Base-by-base conservation (phyloP, 2,329 filamentous ascomycete species). In the Graphilbum sp. region DNA sequence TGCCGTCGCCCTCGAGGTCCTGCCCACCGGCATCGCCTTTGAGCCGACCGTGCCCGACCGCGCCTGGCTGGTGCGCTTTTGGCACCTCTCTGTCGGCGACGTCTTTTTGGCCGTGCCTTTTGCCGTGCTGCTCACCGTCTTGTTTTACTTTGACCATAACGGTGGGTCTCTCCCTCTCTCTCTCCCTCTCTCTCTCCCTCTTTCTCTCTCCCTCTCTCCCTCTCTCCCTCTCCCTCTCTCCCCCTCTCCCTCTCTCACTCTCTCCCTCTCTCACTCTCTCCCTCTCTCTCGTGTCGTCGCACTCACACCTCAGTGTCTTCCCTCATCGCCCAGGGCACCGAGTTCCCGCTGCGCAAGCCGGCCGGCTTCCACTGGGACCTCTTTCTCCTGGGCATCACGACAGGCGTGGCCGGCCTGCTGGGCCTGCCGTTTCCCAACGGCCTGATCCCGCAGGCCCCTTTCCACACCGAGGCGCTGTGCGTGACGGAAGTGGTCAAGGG, bases 141-240 rank as follows among this genome's bases (percentile, higher is more conserved):
- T 93, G 5, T 93, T 93, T 53, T 92, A 80, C 62, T 92, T 90
- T 53, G 85, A 92, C 51, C 85, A 92, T 51, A 92, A 90, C 48
- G 79, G 79, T 82, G 61, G 43, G 61, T 45, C 6, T 35, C 4
- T 30, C 9, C 34, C 29, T 35, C 19, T 25, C 10, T 15, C 6
- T 6, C 11, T 23, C 31, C 17, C 35, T 35, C 18, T 32, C 23
- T 3, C 34, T 40, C 25, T n/a, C 31, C 17, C 9, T 21, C 21
- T 15, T 16, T 13, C 19, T n/a, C 9, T 35, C 12, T 20, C 29
- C 10, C 17, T n/a, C 21, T 24, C 21, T 24, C 21, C 21, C 6
- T 24, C 21, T 24, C 21, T 24, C n/a, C n/a, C n/a, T n/a, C n/a
- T n/a, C n/a, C n/a, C n/a, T n/a, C n/a, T 45, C 6, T 35, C 4